Percentiles rank a stretch among this genome's conserved stretches.
Conservation (phyloP, 306 rosid species). For the Comarum palustre region DNA sequence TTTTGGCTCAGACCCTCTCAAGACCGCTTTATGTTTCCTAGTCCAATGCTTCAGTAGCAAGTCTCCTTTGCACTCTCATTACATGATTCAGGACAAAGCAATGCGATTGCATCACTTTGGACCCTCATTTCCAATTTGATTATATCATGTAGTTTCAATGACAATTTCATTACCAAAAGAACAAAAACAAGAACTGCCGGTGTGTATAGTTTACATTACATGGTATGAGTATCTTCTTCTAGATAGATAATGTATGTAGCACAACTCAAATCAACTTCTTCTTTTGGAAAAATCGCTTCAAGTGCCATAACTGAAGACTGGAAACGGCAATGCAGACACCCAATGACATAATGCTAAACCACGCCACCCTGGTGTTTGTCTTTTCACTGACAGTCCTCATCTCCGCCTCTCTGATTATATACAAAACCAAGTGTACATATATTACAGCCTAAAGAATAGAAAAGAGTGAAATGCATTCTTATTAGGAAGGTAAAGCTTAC, state of each 20-base stretch:
- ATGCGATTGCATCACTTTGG: not conserved
- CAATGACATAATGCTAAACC: conserved; percentile 73
- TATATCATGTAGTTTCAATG: not conserved
- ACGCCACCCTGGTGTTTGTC: conserved; percentile 75
- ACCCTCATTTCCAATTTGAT: not conserved
- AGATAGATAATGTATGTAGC: conserved; percentile 20
- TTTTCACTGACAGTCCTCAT: conserved; percentile 79
- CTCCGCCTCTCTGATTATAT: conserved; percentile 63
- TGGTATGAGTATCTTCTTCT: conserved; percentile 14
- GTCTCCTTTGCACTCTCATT: not conserved
- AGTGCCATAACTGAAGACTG: conserved; percentile 64
- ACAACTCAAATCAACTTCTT: conserved; percentile 73
- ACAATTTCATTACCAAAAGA: not conserved
- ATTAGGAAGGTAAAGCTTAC: conserved; percentile 30
- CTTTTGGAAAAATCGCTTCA: conserved; percentile 88
- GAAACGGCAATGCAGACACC: conserved; percentile 76
- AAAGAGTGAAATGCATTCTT: not conserved
- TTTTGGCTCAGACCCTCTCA: too few species aligned
- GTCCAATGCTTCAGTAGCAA: too few species aligned
- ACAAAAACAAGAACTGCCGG: not conserved
- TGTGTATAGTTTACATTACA: conserved; percentile 12
- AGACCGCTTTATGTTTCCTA: too few species aligned
- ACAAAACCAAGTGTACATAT: not conserved
- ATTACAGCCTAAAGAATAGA: not conserved
- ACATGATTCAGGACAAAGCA: not conserved